Evolutionary conservation across 495 filamentous ascomycete species (phyloP).

Genomic region (Xeromyces bisporus): DNA sequence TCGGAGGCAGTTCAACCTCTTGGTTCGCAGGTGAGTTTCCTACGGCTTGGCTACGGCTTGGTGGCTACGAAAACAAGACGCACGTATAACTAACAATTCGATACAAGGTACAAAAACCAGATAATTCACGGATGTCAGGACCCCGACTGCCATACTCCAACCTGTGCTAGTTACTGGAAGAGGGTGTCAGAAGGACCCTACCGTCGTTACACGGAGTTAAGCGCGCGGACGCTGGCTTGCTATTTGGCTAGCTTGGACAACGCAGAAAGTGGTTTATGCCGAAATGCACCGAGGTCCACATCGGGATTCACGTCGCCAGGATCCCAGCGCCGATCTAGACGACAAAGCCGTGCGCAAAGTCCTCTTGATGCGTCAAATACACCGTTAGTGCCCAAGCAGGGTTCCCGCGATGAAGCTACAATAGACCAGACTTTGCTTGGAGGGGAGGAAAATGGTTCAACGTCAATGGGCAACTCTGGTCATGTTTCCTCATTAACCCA

Average conservation of each 20-base stretch:
- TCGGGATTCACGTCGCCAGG: constrained; percentile 14
- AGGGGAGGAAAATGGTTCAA: background rate
- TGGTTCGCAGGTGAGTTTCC: constrained; percentile 31
- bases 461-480: constrained; percentile 1
- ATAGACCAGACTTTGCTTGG: background rate
- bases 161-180: constrained; percentile 64
- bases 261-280: constrained; percentile 57
- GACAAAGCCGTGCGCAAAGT: constrained; percentile 13
- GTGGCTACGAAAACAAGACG: no score
- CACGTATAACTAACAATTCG: no score
- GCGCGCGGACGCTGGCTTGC: constrained; percentile 60
- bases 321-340: constrained; percentile 14
- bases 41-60: background rate
- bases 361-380: constrained; percentile 2
- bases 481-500: no score
- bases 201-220: constrained; percentile 51
- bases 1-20: constrained; percentile 31
- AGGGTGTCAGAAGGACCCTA: constrained; percentile 49
- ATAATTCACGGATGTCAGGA: constrained; percentile 67
- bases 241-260: constrained; percentile 67
- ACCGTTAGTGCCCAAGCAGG: background rate
- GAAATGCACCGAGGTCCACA: constrained; percentile 26
- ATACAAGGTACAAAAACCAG: constrained; percentile 60
- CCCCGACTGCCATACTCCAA: constrained; percentile 51
- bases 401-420: background rate